phyloP scores from a whole-genome alignment of 139 green algal genomes.

The Volvox reticuliferus region DNA sequence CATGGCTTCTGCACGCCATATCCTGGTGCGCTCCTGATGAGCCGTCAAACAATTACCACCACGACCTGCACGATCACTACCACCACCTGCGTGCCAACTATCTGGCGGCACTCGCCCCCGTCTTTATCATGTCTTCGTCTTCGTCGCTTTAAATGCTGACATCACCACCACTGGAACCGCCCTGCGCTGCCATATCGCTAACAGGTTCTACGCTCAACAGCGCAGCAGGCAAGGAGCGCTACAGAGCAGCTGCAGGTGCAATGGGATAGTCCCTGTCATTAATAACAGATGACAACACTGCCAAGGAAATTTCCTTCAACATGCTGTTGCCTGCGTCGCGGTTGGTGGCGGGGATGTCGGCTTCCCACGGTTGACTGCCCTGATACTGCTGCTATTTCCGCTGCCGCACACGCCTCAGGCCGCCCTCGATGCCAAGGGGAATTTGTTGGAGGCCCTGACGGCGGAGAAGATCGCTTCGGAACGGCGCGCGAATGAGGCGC shows the following conservation, averaged over 20 bases:
- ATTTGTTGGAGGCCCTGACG: constrained; percentile 22
- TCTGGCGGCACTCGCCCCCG: too few relatives aligned
- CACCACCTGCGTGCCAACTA: too few relatives aligned
- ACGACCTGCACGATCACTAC: too few relatives aligned
- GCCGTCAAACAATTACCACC: too few relatives aligned
- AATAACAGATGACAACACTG: too few relatives aligned
- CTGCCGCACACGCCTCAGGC: not conserved
- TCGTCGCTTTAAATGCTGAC: too few relatives aligned
- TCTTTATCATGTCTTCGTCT: too few relatives aligned
- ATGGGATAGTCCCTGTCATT: not conserved
- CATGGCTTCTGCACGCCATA: too few relatives aligned
- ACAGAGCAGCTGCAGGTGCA: constrained; percentile 39
- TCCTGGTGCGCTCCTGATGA: too few relatives aligned
- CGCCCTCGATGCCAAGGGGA: not conserved
- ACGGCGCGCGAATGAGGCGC: not conserved
- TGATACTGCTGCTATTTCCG: not conserved
- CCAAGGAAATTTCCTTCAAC: too few relatives aligned
- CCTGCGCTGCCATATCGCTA: too few relatives aligned
- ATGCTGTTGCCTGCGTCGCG: not conserved
- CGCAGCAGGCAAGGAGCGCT: not conserved
- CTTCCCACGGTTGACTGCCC: not conserved
- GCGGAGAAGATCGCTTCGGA: constrained; percentile 3
- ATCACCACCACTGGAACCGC: too few relatives aligned
- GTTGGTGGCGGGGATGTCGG: not conserved
- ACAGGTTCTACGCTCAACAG: not conserved